phyloP scores from a whole-genome alignment of 2,329 filamentous ascomycete species.

The Sclerotinia minor region DNA sequence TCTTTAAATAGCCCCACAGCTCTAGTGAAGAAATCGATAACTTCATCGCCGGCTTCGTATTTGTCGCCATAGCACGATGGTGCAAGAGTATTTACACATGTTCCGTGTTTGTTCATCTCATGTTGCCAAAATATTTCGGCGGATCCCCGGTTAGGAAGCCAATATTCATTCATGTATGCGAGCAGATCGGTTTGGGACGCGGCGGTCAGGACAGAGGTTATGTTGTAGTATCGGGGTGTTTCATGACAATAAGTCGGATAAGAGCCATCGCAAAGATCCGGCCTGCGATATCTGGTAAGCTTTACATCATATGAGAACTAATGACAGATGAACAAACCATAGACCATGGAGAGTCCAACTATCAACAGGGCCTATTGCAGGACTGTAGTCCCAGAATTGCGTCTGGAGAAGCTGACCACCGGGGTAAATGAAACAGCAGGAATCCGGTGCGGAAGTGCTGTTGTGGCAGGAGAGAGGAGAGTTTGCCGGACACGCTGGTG shows the following conservation, averaged over 20 bases:
- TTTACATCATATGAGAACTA: not conserved
- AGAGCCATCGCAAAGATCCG: slow-evolving; percentile 68
- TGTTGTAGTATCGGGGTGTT: slow-evolving; percentile 62
- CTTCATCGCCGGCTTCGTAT: slow-evolving; percentile 62
- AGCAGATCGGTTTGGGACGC: slow-evolving; percentile 58
- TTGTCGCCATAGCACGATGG: slow-evolving; percentile 61
- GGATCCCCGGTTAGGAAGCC: slow-evolving; percentile 67
- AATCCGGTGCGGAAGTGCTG: slow-evolving; percentile 58
- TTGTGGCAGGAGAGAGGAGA: slow-evolving; percentile 61
- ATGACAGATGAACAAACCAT: slow-evolving; percentile 42
- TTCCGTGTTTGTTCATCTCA: slow-evolving; percentile 75
- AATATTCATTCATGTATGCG: slow-evolving; percentile 59
- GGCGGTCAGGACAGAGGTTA: slow-evolving; percentile 59
- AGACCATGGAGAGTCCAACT: slow-evolving; percentile 76
- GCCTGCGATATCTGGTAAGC: slow-evolving; percentile 46
- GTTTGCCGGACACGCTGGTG: slow-evolving; percentile 37
- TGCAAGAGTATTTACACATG: slow-evolving; percentile 68
- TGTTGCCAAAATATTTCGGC: slow-evolving; percentile 55
- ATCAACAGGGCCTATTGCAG: slow-evolving; percentile 61
- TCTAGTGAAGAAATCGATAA: slow-evolving; percentile 66
- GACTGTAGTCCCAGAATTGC: slow-evolving; percentile 75
- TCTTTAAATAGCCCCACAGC: slow-evolving; percentile 63
- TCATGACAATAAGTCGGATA: slow-evolving; percentile 67
- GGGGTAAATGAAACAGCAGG: slow-evolving; percentile 75
- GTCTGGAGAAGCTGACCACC: slow-evolving; percentile 72